Evolutionary conservation across 2,329 filamentous ascomycete species (phyloP).

Genomic region (Stagonosporopsis vannaccii): DNA sequence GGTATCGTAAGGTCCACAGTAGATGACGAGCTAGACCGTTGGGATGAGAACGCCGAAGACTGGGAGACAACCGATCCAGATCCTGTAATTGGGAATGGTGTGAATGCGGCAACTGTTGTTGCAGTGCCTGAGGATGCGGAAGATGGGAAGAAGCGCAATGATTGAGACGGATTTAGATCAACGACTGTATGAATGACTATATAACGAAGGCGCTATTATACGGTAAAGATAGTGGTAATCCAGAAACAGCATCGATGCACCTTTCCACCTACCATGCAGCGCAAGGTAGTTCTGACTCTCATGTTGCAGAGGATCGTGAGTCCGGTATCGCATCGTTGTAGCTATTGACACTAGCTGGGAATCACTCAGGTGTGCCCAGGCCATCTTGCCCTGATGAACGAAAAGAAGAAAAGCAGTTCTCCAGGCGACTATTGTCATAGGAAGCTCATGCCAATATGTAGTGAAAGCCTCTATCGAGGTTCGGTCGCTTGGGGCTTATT

Average conservation of each 20-base stretch:
- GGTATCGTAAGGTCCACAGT: constrained; percentile 64
- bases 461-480: no score
- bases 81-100: constrained; percentile 32
- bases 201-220: neutral
- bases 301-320: no score
- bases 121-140: constrained; percentile 30
- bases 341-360: no score
- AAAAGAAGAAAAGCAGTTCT: no score
- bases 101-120: constrained; percentile 25
- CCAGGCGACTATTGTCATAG: no score
- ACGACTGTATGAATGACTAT: neutral
- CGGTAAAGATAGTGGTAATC: neutral
- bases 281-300: no score
- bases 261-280: neutral
- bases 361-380: no score
- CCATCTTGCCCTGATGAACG: no score
- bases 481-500: no score
- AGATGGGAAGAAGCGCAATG: constrained; percentile 53
- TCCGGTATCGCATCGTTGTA: no score
- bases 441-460: no score
- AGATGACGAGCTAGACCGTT: constrained; percentile 88
- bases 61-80: constrained; percentile 67
- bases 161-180: constrained; percentile 34
- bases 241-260: neutral
- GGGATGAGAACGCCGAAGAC: constrained; percentile 84